A percentile compares a stretch with the other conserved stretches of the same genome.
These are phyloP conservation scores for Musa itinerans DNA, from an alignment of 176 grass and related monocot species.

Conservation along the genomic window DNA sequence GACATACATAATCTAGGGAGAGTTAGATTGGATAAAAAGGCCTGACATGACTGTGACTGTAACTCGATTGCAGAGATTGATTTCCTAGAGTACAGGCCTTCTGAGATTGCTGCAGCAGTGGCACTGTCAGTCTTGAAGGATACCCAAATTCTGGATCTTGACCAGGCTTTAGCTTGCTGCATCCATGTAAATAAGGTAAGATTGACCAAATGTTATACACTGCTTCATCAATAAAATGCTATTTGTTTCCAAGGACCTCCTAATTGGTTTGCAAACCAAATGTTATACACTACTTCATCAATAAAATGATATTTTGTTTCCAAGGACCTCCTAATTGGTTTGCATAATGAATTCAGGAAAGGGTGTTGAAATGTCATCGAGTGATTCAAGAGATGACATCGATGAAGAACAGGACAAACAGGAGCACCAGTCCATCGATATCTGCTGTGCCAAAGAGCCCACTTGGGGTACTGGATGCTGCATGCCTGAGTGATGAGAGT, in stretches of 20 bases:
- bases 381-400: slow-evolving; percentile 41
- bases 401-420: slow-evolving; percentile 36
- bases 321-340: neutral
- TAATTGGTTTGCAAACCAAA: neutral
- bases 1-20: neutral
- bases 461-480: slow-evolving; percentile 50
- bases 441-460: slow-evolving; percentile 45
- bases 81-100: slow-evolving; percentile 73
- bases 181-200: slow-evolving; percentile 64
- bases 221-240: neutral
- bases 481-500: slow-evolving; percentile 40
- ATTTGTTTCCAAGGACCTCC: neutral
- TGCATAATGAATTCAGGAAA: slow-evolving; percentile 30
- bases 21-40: neutral
- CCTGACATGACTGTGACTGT: slow-evolving; percentile 10
- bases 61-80: slow-evolving; percentile 37
- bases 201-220: neutral
- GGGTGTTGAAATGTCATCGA: slow-evolving; percentile 50
- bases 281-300: neutral
- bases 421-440: slow-evolving; percentile 16
- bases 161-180: slow-evolving; percentile 27
- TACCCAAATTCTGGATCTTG: slow-evolving; percentile 21
- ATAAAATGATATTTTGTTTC: neutral
- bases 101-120: slow-evolving; percentile 64
- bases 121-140: slow-evolving; percentile 37